Base-by-base conservation (phyloP, 2,329 filamentous ascomycete species). In the Fusarium sambucinum region DNA sequence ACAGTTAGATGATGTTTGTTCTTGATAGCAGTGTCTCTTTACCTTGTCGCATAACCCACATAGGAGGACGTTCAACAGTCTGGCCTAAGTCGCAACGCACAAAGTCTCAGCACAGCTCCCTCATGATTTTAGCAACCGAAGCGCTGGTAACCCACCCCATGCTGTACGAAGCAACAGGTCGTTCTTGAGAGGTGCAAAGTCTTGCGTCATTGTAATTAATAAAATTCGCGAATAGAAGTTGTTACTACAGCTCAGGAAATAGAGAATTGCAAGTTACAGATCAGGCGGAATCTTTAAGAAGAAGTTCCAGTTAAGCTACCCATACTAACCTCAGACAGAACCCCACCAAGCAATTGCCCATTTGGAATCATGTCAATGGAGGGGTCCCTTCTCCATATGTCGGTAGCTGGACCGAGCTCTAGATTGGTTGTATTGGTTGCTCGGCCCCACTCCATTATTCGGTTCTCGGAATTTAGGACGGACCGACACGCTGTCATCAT, bases 21-120 rank as follows among this genome's bases (percentile, higher is more conserved):
- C 63, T 37, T 19, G 42, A 45, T 19, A 4, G 4, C 17, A 33
- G 12, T 65, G 38, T n/a, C 25, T 56, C 35, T 80, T 79, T 84
- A 95, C 94, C 94, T 89, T 99, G 96, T 81, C 96, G 92, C 96
- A 99, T 99, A 78, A 99, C 94, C 96, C 96, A 99, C 85, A 96
- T 93, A 59, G 96, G 96, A 65, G 96, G 92, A 69, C 96, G 90
- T 81, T 97, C 94, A 71, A 98, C 92, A 78, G 90, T 90, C 82
- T 97, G 87, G 79, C 95, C 94, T 96, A 66, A 61, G 60, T 59
- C 54, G 59, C 58, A 62, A 56, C 55, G 55, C 58, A 52, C 32
- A 58, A 68, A 63, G 47, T 63, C 62, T 73, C 57, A 74, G 72
- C 63, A 66, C 46, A 59, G 41, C 56, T 72, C 56, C 54, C 63